A percentile compares a stretch with the other conserved stretches of the same genome.
phyloP scores from a whole-genome alignment of 2,329 filamentous ascomycete genomes.

The Colletotrichum liriopes region DNA sequence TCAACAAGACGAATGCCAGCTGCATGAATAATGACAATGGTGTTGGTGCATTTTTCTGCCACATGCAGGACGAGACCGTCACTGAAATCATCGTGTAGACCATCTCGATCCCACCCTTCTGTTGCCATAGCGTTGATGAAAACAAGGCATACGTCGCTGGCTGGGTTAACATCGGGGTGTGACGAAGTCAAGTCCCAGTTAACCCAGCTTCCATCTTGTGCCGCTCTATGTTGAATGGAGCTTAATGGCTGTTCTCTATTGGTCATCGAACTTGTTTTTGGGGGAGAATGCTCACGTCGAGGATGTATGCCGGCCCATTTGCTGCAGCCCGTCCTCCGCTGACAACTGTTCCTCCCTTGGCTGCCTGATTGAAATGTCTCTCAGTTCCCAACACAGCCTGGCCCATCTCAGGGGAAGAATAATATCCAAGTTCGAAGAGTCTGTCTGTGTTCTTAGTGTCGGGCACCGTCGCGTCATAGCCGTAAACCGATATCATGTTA shows the following conservation, averaged over 20 bases:
- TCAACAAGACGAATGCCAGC: constrained; percentile 73
- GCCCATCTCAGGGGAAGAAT: constrained; percentile 62
- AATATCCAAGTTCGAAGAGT: constrained; percentile 62
- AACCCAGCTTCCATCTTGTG: constrained; percentile 69
- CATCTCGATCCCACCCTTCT: constrained; percentile 77
- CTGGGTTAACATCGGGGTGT: constrained; percentile 62
- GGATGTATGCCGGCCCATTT: constrained; percentile 65
- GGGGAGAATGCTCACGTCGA: constrained; percentile 55
- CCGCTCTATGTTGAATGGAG: constrained; percentile 70
- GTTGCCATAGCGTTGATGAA: constrained; percentile 79
- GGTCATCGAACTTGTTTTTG: constrained; percentile 33
- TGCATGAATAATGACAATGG: constrained; percentile 76
- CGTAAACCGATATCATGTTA: constrained; percentile 70
- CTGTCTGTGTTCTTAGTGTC: constrained; percentile 64
- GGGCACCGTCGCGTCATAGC: constrained; percentile 73
- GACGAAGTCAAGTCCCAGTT: constrained; percentile 71
- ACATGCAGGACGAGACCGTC: constrained; percentile 71
- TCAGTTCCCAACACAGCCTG: constrained; percentile 60
- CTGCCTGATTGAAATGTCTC: constrained; percentile 64
- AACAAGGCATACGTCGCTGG: constrained; percentile 76
- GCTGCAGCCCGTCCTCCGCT: constrained; percentile 67
- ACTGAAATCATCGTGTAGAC: constrained; percentile 76
- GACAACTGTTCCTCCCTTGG: constrained; percentile 66
- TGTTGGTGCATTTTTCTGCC: constrained; percentile 72
- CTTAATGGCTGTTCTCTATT: constrained; percentile 63